Percentiles rank a stretch among this genome's conserved stretches.
phyloP scores from a whole-genome alignment of 352 stramenopile species.

The Aphanomyces euteiches region DNA sequence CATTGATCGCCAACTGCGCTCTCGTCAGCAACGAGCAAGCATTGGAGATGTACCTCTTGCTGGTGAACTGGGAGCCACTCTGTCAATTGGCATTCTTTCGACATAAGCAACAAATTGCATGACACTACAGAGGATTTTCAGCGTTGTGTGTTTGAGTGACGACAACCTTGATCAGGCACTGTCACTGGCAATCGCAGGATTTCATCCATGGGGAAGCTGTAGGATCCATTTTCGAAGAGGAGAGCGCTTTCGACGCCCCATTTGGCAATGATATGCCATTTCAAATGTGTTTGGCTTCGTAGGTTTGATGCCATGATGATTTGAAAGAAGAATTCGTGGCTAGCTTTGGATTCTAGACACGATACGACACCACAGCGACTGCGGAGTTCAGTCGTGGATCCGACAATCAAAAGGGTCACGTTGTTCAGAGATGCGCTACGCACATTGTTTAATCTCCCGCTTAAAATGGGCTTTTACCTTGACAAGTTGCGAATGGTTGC shows the following conservation, averaged over 20 bases:
- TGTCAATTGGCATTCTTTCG: slow-evolving; percentile 1
- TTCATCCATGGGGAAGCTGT: neutral
- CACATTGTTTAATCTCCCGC: neutral
- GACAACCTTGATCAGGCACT: neutral
- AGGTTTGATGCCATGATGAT: neutral
- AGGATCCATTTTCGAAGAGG: neutral
- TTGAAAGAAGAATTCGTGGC: neutral
- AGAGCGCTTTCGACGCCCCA: neutral
- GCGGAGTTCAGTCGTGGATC: neutral
- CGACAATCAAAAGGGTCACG: neutral
- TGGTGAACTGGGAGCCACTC: slow-evolving; percentile 2
- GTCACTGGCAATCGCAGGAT: neutral
- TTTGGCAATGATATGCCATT: neutral
- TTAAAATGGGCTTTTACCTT: neutral
- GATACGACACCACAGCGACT: neutral
- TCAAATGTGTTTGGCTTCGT: neutral
- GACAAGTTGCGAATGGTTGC: slow-evolving; percentile 1
- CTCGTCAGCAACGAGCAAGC: neutral
- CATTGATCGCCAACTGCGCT: neutral
- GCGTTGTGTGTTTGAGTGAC: neutral
- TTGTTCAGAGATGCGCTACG: neutral
- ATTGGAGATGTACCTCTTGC: neutral
- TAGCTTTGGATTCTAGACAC: neutral
- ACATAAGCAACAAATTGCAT: neutral
- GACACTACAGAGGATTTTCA: neutral